Conservation (phyloP, 2,329 filamentous ascomycete genomes). For the Epichloe gansuensis region DNA sequence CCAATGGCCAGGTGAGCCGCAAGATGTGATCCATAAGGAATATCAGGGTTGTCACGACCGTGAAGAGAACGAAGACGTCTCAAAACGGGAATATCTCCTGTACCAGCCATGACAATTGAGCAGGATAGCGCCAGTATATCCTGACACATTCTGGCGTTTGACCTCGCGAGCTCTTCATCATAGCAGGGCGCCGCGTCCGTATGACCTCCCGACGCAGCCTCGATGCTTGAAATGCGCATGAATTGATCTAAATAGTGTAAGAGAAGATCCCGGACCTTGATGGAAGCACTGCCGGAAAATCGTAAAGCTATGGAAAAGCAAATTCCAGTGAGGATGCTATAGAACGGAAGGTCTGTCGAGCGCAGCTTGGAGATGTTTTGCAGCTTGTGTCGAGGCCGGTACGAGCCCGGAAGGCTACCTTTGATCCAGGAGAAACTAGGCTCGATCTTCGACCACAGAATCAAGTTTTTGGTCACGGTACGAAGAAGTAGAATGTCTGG, state of each 20-base stretch:
- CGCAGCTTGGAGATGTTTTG: slow-evolving; percentile 47
- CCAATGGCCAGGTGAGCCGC: slow-evolving; percentile 88
- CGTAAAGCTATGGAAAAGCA: slow-evolving; percentile 69
- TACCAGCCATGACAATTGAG: slow-evolving; percentile 89
- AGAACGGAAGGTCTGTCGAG: slow-evolving; percentile 80
- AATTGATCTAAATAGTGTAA: slow-evolving; percentile 78
- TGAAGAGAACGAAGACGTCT: slow-evolving; percentile 78
- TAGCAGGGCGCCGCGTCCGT: slow-evolving; percentile 40
- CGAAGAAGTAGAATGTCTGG: slow-evolving; percentile 86
- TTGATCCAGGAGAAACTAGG: slow-evolving; percentile 64
- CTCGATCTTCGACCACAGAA: slow-evolving; percentile 79
- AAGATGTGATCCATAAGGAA: slow-evolving; percentile 85
- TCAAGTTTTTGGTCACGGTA: slow-evolving; percentile 78
- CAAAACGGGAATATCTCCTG: slow-evolving; percentile 75
- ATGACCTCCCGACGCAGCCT: slow-evolving; percentile 15
- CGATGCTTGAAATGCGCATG: slow-evolving; percentile 59
- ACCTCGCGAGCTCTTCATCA: slow-evolving; percentile 71
- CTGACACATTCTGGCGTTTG: slow-evolving; percentile 81
- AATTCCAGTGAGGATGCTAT: slow-evolving; percentile 79
- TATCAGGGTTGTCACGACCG: slow-evolving; percentile 70
- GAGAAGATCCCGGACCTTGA: slow-evolving; percentile 64
- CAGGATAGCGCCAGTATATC: slow-evolving; percentile 72
- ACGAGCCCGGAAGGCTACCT: slow-evolving; percentile 56
- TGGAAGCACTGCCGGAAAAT: slow-evolving; percentile 59
- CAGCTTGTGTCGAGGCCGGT: slow-evolving; percentile 50